Base-by-base conservation (phyloP, 306 rosid genomes). In the Ormosia emarginata region DNA sequence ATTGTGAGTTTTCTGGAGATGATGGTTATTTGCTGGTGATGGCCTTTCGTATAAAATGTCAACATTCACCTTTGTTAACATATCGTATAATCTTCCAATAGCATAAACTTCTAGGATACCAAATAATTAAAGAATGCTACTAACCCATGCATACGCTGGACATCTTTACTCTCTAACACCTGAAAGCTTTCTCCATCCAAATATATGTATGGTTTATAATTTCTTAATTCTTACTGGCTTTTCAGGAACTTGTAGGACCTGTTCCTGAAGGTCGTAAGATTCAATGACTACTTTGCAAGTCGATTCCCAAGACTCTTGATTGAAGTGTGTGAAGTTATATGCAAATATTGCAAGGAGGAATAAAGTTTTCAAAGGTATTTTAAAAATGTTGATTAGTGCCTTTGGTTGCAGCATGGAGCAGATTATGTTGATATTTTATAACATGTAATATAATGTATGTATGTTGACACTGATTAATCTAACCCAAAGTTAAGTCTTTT, bases 301-400 rank as follows among this genome's bases (percentile, higher is more conserved):
- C 90, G 97, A 53, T 92, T 85, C 71, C 97, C 97, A 1, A 89
- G 77, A 79, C 91, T 92, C 43, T 77, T 90, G 52, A 89, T 92
- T 12, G 92, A 90, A 83, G 93, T 89, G 47, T 89, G 88, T 74
- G 88, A 89, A 75, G 90, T 89, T 59, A 78, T 90, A 15, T 47
- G 67, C 75, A 49, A 29, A 66, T 80, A 75, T 65, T 89, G 95
- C 88, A 80, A 83, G 74, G 86, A 78, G 64, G 97, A 92, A 70
- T 86, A 85, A 47, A 83, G 85, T 52, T 92, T 90, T 52, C 72
- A 78, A 9, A 89, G 90, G 71, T 92, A 90, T 79, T 86, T 88
- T 62, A 71, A 77, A 67, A 67, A 71, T 40, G 84, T 41, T 50
- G 86, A 56, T 61, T 86, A 86, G 81, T 18, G 55, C 55, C 63